These are phyloP conservation scores for Claviceps sp. DNA, from an alignment of 2,329 filamentous ascomycete genomes.

Conservation along the genomic window DNA sequence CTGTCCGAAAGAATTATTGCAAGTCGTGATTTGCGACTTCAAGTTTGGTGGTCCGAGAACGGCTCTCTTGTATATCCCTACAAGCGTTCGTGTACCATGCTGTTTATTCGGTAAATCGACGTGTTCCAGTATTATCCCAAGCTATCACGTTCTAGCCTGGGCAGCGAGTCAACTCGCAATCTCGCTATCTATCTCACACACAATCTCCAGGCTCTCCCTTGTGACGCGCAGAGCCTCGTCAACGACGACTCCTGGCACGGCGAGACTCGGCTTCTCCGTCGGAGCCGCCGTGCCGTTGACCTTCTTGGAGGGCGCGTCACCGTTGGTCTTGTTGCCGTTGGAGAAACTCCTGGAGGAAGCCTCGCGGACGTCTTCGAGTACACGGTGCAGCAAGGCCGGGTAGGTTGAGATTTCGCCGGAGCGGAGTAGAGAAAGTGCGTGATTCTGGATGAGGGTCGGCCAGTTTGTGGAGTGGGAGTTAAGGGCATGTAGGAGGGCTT, in stretches of 20 bases:
- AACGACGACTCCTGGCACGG: slow-evolving; percentile 44
- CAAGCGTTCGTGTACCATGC: neutral
- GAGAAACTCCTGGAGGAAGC: slow-evolving; percentile 23
- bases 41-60: neutral
- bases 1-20: too few relatives aligned
- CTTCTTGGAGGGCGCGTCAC: slow-evolving; percentile 13
- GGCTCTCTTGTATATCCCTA: neutral
- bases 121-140: neutral
- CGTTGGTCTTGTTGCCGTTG: slow-evolving; percentile 23
- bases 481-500: slow-evolving; percentile 47
- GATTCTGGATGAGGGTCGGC: slow-evolving; percentile 45
- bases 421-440: slow-evolving; percentile 47
- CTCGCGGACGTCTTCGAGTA: slow-evolving; percentile 48
- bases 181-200: slow-evolving; percentile 26
- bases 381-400: slow-evolving; percentile 44
- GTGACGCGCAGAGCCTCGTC: slow-evolving; percentile 49
- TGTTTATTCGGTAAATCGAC: neutral
- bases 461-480: slow-evolving; percentile 47
- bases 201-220: slow-evolving; percentile 41
- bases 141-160: slow-evolving; percentile 1
- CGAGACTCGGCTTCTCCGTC: slow-evolving; percentile 27
- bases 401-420: slow-evolving; percentile 46
- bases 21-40: too few relatives aligned
- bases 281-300: slow-evolving; percentile 13
- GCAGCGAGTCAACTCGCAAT: slow-evolving; percentile 6